Base-by-base conservation (phyloP, 192 early-diverging fungal genomes). In the Umbelopsis sp. region DNA sequence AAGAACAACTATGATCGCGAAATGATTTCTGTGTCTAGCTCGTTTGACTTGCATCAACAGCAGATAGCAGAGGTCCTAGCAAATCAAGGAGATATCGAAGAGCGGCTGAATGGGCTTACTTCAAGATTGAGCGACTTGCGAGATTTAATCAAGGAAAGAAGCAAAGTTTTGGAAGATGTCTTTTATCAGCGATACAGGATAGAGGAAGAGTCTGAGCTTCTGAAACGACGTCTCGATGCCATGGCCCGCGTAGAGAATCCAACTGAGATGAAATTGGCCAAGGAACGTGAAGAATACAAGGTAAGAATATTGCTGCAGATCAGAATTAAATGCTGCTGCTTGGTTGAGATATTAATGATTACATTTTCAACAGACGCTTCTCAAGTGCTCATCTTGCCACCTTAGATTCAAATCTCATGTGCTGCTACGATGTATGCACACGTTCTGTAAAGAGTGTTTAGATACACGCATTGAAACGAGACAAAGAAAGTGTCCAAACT, bases 401-500 rank as follows among this genome's bases (percentile, higher is more conserved):
- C 86, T 80, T 23, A 87, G 93, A 70, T 93, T 97, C 80, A 97
- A 97, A 73, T 88, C 88, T 23, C 94, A 95, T 78, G 85, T 90
- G 5, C 80, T 98, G 3, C 37, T 87, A 67, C 87, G 91, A 35
- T 98, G 97, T 77, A 97, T 97, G 95, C 97, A 98, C 71, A 91
- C 91, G 23, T 98, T 97, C 78, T 98, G 97, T 81, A 93, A 94
- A 70, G 82, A 84, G 45, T 98, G 97, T 71, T 86, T 98, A 58
- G 93, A 97, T 68, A 89, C 89, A 37, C 87, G 90, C 49, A 87
- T 90, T 67, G 90, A 92, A 46, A 92, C 91, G 1, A 84, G 95
- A 9, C 94, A 97, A 75, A 85, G 94, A 72, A 95, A 96, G 78
- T 97, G 95, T 75, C 95, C 95, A 13, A 92, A 88, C 49, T 97